Evolutionary conservation across 2,329 filamentous ascomycete genomes (phyloP).

Genomic region (Claviceps sp.): DNA sequence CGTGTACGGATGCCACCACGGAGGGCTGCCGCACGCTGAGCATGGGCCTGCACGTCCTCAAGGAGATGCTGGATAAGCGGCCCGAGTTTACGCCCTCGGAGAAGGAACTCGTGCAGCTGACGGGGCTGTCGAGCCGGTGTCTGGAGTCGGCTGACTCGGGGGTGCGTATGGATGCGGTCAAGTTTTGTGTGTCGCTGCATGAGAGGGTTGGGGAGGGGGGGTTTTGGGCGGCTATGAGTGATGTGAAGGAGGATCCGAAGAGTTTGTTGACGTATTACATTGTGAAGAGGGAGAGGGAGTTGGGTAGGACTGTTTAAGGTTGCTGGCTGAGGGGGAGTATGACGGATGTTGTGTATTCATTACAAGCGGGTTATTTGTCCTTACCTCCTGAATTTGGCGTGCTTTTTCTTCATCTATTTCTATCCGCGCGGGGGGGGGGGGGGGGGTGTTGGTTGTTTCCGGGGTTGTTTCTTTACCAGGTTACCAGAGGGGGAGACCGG

Average conservation of each 20-base stretch:
- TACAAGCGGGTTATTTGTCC: no score
- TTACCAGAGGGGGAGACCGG: no score
- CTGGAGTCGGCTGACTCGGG: conserved; percentile 47
- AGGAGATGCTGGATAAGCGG: conserved; percentile 40
- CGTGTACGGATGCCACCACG: conserved; percentile 24
- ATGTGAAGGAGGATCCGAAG: conserved; percentile 57
- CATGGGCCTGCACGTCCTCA: conserved; percentile 52
- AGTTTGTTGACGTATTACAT: conserved; percentile 73
- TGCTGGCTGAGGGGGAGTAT: background rate
- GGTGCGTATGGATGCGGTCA: conserved; percentile 62
- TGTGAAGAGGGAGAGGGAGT: conserved; percentile 53
- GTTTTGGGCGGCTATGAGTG: conserved; percentile 57
- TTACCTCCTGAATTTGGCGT: background rate
- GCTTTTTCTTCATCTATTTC: background rate
- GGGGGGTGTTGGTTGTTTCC: background rate
- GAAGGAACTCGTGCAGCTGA: conserved; percentile 36
- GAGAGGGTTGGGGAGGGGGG: conserved; percentile 40
- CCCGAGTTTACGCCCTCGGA: conserved; percentile 35
- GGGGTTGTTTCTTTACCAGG: background rate
- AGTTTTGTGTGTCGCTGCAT: conserved; percentile 63
- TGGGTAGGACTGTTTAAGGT: conserved; percentile 5
- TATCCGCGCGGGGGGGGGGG: no score
- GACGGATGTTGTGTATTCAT: no score
- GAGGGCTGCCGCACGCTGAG: conserved; percentile 40
- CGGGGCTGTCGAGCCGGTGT: conserved; percentile 38